Evolutionary conservation across 1,284 basidiomycete genomes (phyloP), one percentile per base, ranked within the genome.

Genomic region (Apiotrichum gamsii): DNA sequence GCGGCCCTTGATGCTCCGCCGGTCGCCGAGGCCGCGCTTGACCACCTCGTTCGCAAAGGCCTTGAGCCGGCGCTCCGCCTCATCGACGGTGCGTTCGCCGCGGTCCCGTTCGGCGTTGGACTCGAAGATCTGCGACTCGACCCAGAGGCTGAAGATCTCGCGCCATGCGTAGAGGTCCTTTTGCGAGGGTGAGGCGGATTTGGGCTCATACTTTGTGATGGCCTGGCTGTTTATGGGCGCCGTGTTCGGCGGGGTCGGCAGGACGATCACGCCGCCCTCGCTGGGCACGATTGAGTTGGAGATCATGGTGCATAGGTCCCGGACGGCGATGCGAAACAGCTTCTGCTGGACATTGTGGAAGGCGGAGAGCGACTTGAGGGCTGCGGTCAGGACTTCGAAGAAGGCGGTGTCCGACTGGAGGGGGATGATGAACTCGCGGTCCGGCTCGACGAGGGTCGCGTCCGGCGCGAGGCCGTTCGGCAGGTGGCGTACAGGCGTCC

Each of bases 131-230:
- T 94, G 85, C 2, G 82, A 74, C 58, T 96, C 90, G 43, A 88
- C 76, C 74, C 94, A 96, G 2, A 94, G 73, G 40, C 83, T 80
- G 63, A 97, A 95, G 28, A 96, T 85, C 69, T 90, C 83, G 25
- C 93, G 76, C 93, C 93, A 96, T 3, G 82, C 80, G 62, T 90
- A 91, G n/a, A 97, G 72, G 61, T 97, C 93, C 38, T 67, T 67
- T 43, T 58, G 64, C 8, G 45, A 54, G 3, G 60, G 41, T n/a
- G 31, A 4, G 10, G 40, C 15, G 3, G 42, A 24, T 10, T 28
- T 29, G 44, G 46, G 46, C 28, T 35, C 21, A 41, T 35, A 48
- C 21, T 32, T 29, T 11, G 11, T 11, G 8, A 28, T 28, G 6
- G 6, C 8, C 8, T 28, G 6, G 25, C 25, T 28, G 25, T 28